These are phyloP conservation scores for Phalaenopsis aphrodite DNA, from an alignment of 106 monocot genomes.

Conservation along the genomic window DNA sequence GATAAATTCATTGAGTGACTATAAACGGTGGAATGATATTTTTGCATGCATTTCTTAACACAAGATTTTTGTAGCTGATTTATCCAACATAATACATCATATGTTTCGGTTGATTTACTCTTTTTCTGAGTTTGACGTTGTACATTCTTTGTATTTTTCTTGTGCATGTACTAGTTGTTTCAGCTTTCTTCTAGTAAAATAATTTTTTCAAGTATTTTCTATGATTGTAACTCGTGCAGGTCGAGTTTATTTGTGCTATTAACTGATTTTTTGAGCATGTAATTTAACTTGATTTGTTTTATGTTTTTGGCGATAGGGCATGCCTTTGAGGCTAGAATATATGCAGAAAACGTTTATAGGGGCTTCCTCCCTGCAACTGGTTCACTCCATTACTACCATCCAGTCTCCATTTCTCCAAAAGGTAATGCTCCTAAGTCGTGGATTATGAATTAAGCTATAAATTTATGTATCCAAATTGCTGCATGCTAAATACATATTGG, in stretches of 20 bases:
- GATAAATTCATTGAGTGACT: too few species aligned
- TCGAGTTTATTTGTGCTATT: background rate
- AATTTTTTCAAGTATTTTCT: background rate
- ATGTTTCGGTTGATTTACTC: background rate
- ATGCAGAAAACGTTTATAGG: slow-evolving; percentile 93
- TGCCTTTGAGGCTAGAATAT: slow-evolving; percentile 98
- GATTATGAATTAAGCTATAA: slow-evolving; percentile 6
- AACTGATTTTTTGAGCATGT: background rate
- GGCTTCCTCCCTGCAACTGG: slow-evolving; percentile 99
- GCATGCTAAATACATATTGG: slow-evolving; percentile 7
- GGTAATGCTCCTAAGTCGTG: slow-evolving; percentile 27
- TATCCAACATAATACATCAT: background rate
- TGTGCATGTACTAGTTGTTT: background rate
- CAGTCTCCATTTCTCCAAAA: slow-evolving; percentile 50
- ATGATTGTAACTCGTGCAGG: background rate
- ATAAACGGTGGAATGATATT: too few species aligned
- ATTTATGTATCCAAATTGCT: background rate
- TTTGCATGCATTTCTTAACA: too few species aligned
- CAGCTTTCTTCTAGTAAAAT: background rate
- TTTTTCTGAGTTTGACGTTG: background rate
- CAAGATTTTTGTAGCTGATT: background rate
- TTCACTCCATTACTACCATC: slow-evolving; percentile 70
- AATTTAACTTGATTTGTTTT: background rate
- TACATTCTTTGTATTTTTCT: background rate
- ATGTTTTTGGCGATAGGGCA: slow-evolving; percentile 40